Evolutionary conservation across 2,329 filamentous ascomycete genomes (phyloP), one percentile per base, ranked within the genome.

Genomic region (Claviceps sp.): DNA sequence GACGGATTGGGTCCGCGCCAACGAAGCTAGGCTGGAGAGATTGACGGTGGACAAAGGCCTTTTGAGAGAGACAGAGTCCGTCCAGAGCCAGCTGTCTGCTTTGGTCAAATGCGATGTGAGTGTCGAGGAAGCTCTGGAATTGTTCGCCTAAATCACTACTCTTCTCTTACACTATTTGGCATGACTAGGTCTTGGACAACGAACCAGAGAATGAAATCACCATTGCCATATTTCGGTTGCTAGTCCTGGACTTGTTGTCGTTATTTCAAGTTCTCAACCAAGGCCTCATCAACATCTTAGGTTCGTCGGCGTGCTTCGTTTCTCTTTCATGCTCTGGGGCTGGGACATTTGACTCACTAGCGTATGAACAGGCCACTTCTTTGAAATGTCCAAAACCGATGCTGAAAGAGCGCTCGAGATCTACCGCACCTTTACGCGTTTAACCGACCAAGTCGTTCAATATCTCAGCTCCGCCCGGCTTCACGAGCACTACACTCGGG

Each of bases 201-300:
- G 93, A 97, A 60, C 82, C 86, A 7, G 90, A 96, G 64, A 98
- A 97, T 64, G 93, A 98, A 67, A 97, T 98, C 59, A 94, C 89
- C 9, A 78, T 97, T 58, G 94, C 88, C 9, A 90, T 94, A 29
- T 98, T 97, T 64, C 81, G 93, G 53, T 74, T 98, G 56, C 74
- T 98, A 50, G 94, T 95, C 20, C 75, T 95, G 61, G 93, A 98
- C 66, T 74, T 98, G 39, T 70, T 98, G 54, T 83, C 87, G 14
- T 74, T 98, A 51, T 98, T 95, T 71, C 89, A 95, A 62, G 88
- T 93, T 46, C 85, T 96, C 70, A 98, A 98, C 64, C 89, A 96
- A 69, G 93, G 88, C 47, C 87, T 95, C 64, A 98, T 98, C 70
- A 96, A 95, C 67, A 88, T 98, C 54, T 73, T 98, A 52, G 88